phyloP scores from a whole-genome alignment of 495 filamentous ascomycete genomes.

The Hamigera avellanea region DNA sequence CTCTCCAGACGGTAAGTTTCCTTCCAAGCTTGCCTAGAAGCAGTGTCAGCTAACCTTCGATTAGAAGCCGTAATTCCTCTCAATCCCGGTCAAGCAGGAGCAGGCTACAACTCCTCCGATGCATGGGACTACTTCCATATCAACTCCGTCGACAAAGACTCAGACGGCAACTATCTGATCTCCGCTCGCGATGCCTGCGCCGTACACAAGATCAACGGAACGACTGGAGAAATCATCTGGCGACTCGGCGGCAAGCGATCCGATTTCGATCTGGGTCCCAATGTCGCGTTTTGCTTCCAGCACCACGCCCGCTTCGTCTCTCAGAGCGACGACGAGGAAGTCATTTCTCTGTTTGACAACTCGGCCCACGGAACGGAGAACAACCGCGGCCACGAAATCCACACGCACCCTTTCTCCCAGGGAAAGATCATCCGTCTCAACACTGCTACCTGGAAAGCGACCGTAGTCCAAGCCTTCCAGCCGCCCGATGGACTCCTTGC shows the following conservation, averaged over 20 bases:
- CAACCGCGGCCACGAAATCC: constrained; percentile 8
- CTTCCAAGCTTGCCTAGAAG: constrained; percentile 17
- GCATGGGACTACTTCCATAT: constrained; percentile 39
- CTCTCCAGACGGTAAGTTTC: constrained; percentile 7
- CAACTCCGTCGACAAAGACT: constrained; percentile 33
- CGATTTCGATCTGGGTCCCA: constrained; percentile 31
- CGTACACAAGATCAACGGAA: constrained; percentile 23
- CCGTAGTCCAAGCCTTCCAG: constrained; percentile 22
- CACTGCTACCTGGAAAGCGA: constrained; percentile 23
- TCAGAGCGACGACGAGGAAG: constrained; percentile 11
- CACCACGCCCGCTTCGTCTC: constrained; percentile 28
- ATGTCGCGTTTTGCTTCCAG: constrained; percentile 33
- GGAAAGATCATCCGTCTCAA: constrained; percentile 34
- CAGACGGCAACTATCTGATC: constrained; percentile 30
- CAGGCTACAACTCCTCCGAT: constrained; percentile 11
- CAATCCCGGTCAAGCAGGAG: constrained; percentile 13
- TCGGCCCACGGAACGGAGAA: constrained; percentile 11
- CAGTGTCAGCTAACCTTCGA: constrained; percentile 31
- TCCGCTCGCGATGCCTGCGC: constrained; percentile 29
- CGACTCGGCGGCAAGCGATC: constrained; percentile 29
- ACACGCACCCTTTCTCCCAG: constrained; percentile 32
- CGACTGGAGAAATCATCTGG: constrained; percentile 27
- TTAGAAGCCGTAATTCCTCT: constrained; percentile 19
- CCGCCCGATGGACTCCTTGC: constrained; percentile 18
- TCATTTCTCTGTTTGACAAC: constrained; percentile 29